These are phyloP conservation scores for Diaporthe sp. DNA, from an alignment of 2,329 filamentous ascomycete genomes.

Conservation along the genomic window DNA sequence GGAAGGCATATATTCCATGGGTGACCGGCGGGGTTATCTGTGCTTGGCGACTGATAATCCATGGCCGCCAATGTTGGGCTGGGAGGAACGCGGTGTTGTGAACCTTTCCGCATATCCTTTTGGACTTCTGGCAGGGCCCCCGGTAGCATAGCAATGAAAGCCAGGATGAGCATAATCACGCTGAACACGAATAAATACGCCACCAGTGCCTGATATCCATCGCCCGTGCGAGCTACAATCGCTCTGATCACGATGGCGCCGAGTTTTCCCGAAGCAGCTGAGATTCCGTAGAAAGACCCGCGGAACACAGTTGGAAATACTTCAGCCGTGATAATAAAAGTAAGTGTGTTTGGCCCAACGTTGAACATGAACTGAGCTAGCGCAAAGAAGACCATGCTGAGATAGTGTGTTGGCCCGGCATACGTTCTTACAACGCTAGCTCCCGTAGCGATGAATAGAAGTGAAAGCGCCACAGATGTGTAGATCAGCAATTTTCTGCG, in stretches of 20 bases:
- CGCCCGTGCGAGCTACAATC: conserved; percentile 20
- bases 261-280: conserved; percentile 49
- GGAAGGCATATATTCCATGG: conserved; percentile 1
- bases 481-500: conserved; percentile 40
- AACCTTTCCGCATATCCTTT: background rate
- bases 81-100: background rate
- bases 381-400: conserved; percentile 43
- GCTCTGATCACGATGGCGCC: conserved; percentile 47
- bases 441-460: conserved; percentile 44
- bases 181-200: conserved; percentile 28
- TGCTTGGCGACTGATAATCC: background rate
- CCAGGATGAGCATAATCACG: conserved; percentile 25
- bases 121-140: conserved; percentile 34
- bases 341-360: conserved; percentile 50
- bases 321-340: conserved; percentile 50
- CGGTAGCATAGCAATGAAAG: conserved; percentile 6
- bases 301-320: conserved; percentile 50
- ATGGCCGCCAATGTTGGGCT: background rate
- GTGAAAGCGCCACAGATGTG: conserved; percentile 33
- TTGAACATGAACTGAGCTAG: conserved; percentile 49
- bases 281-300: conserved; percentile 50
- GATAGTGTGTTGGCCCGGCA: conserved; percentile 30
- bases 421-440: conserved; percentile 43
- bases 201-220: conserved; percentile 5
- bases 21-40: background rate